Evolutionary conservation across 2,329 filamentous ascomycete species (phyloP), one percentile per base, ranked within the genome.

Genomic region (Sordariomycetes sp.): DNA sequence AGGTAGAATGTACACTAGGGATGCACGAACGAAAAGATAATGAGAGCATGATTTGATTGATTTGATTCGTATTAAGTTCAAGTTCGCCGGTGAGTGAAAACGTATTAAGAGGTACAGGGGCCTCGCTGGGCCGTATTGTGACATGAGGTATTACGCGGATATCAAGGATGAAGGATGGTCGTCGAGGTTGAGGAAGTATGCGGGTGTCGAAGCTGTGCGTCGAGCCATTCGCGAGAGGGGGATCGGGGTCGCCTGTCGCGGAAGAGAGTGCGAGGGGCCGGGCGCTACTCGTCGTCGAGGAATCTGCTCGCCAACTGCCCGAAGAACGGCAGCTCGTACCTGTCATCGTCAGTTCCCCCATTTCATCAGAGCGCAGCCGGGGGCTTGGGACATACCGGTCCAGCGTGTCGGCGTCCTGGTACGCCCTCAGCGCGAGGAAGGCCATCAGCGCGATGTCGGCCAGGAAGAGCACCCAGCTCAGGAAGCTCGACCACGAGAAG

Each of bases 291-390:
- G 68, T 96, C 89, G 67, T 97, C 93, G 59, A 97, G 79, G 68
- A 97, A 93, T 28, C 88, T 88, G 72, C 87, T 96, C 51, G 94
- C 94, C 64, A 97, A 75, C 50, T 79, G 79, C 4, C 94, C 94
- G 66, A 97, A 87, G 67, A 96, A 84, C 0, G 93, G 93, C 2
- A 97, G 80, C 71, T 97, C 92, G 61, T 86, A 95, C 69, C 93
- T 83, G 56, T 22, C 4, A 22, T 48, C 18, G 75, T 63, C 43
- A 61, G 57, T 25, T 34, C 46, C 61, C 20, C 60, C 53, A 25
- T 1, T 3, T 57, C 11, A 55, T 28, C 48, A 20, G 56, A 65
- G 61, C 43, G n/a, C 11, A 22, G 59, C 79, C 74, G 55, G 86
- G 74, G 1, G 79, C 84, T 54, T 46, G 53, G 35, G 57, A 25